A percentile compares a stretch with the other conserved stretches of the same genome.
Conservation (phyloP, 2,329 filamentous ascomycete genomes). For the Fusarium phyllophilum region DNA sequence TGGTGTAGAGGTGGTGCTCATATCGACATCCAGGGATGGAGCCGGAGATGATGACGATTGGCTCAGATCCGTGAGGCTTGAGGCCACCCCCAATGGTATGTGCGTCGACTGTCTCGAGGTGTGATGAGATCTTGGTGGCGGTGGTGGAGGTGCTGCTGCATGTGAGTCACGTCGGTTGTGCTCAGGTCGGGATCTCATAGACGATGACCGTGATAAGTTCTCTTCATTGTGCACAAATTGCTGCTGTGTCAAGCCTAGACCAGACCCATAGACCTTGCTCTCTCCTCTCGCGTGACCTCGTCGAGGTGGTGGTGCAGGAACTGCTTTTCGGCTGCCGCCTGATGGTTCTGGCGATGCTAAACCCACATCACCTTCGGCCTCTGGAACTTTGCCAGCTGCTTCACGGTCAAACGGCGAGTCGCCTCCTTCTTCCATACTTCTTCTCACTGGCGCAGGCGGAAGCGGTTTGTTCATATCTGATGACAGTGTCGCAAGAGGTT, state of each 20-base stretch:
- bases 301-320: conserved; percentile 63
- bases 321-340: conserved; percentile 53
- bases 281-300: conserved; percentile 59
- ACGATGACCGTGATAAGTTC: conserved; percentile 59
- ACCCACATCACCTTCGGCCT: conserved; percentile 49
- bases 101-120: conserved; percentile 46
- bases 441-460: conserved; percentile 62
- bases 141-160: conserved; percentile 65
- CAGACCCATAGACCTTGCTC: conserved; percentile 48
- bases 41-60: conserved; percentile 34
- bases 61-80: conserved; percentile 49
- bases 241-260: conserved; percentile 25
- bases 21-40: conserved; percentile 33
- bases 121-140: conserved; percentile 61
- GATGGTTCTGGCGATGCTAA: conserved; percentile 46
- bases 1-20: conserved; percentile 10
- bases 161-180: conserved; percentile 55
- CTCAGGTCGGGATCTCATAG: conserved; percentile 57
- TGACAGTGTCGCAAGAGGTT: conserved; percentile 28
- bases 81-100: conserved; percentile 28
- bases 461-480: conserved; percentile 63
- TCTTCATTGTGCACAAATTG: conserved; percentile 48
- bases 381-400: conserved; percentile 62
- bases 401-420: conserved; percentile 66
- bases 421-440: conserved; percentile 57